Base-by-base conservation (phyloP, 164 flowering plant genomes). In the Cinnamomum chago region DNA sequence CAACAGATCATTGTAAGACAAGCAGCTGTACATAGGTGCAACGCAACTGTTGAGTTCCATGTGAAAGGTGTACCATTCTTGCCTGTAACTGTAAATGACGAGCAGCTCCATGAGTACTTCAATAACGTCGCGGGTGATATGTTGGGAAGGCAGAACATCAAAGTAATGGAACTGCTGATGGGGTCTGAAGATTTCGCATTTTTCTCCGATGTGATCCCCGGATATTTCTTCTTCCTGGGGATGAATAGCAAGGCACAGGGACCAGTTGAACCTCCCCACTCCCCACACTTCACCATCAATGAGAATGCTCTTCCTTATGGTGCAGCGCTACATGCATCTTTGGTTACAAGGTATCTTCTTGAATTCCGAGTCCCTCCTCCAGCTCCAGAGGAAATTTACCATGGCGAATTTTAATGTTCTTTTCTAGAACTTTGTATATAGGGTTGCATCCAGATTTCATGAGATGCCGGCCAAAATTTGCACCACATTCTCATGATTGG, bases 241-340 rank as follows among this genome's bases (percentile, higher is more conserved):
- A 84, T 89, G 90, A 81, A 79, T 78, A 83, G 84, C 65, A 83
- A 85, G 55, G 72, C 83, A 17, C 65, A 35, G 18, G 82, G 74
- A 14, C 58, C 58, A 23, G 78, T 79, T n/a, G 75, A 77, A 14
- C 50, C 77, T 1, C 35, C 25, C 0, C 98, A 93, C 71, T 86
- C 93, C 0, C 92, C 94, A 5, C 74, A 81, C 67, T 92, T 86
- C 78, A 70, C 58, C 20, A 58, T 90, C 73, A 84, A 92, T 28
- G 97, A 93, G 78, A 89, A 86, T 69, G 87, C 62, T 30, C 84
- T 93, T 76, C 89, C 93, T 65, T 80, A 77, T 73, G 95, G 97
- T 7, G 93, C 95, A 62, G 92, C 97, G 23, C 83, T 90, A 20
- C 97, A 93, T 62, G 93, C 97, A 35, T 86, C 97, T 3, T 72